Evolutionary conservation across 805 yeast species (phyloP), one percentile per base, ranked within the genome.

Genomic region (Wickerhamiella dianesei): DNA sequence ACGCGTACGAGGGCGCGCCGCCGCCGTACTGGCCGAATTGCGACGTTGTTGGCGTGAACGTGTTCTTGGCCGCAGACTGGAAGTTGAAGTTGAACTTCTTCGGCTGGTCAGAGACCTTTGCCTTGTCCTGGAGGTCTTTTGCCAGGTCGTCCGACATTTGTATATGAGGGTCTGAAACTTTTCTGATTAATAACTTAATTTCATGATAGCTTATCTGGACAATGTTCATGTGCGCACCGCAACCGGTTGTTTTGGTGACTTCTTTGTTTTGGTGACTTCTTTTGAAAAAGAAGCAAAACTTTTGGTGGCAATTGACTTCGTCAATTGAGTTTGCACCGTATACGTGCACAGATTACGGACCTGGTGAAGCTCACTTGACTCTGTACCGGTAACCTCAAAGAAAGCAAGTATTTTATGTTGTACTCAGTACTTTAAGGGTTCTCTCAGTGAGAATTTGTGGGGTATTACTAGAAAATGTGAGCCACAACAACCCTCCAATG

Each of bases 61-160:
- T 40, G 3, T 43, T 46, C 37, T 39, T 21, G 5, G 55, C 52
- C 14, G 54, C 46, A 3, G 51, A 46, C 19, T 50, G 37, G 53
- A 57, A 57, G 49, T 56, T 55, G 50, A 54, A 54, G 41, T 51
- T 55, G 50, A 55, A 55, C 49, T 54, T 54, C 39, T 50, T 48
- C 49, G 48, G 56, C 40, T 53, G 46, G 43, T 55, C 49, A 29
- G 50, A 35, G 48, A 50, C 44, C 44, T 57, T 51, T 19, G 56
- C 50, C 54, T 63, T 50, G 50, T 59, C 56, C 45, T 56, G 49
- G 22, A 57, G 45, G 32, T 57, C 56, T 43, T 56, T 53, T 8
- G 58, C 50, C 48, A 57, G 37, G n/a, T 56, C 52, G 41, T 56
- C 59, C 18, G 56, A 53, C 58, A 53, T 53, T 14, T 9, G 6